Evolutionary conservation across 1,139 yeast species (phyloP).

Genomic region (Hemisphaericaspora xylanilytica): DNA sequence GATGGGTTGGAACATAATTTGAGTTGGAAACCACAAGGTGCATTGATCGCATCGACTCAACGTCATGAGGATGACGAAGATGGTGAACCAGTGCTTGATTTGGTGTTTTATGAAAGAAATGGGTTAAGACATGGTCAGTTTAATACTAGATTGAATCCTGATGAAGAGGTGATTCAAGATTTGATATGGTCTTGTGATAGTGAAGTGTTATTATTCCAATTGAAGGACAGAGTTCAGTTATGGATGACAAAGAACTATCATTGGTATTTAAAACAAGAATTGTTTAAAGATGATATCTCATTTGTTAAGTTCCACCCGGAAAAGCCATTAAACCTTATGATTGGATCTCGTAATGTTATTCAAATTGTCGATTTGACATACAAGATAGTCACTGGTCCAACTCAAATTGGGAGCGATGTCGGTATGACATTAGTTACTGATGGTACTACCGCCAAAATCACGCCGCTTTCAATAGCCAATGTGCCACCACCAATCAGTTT

Average conservation of each 20-base stretch:
- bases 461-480: slow-evolving; percentile 82
- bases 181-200: slow-evolving; percentile 83
- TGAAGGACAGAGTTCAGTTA: slow-evolving; percentile 62
- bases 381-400: slow-evolving; percentile 66
- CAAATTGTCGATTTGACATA: slow-evolving; percentile 71
- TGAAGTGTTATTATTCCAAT: slow-evolving; percentile 70
- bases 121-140: slow-evolving; percentile 92
- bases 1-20: slow-evolving; percentile 72
- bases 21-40: slow-evolving; percentile 92
- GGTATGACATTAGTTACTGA: slow-evolving; percentile 85
- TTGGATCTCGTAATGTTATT: slow-evolving; percentile 52
- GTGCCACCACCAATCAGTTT: slow-evolving; percentile 94
- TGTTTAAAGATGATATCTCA: slow-evolving; percentile 36
- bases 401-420: slow-evolving; percentile 61
- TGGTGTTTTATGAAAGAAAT: slow-evolving; percentile 87
- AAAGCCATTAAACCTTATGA: slow-evolving; percentile 70
- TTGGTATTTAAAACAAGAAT: slow-evolving; percentile 89
- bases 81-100: slow-evolving; percentile 46
- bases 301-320: slow-evolving; percentile 86
- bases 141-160: slow-evolving; percentile 57
- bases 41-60: slow-evolving; percentile 80
- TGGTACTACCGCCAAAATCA: slow-evolving; percentile 67
- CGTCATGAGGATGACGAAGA: slow-evolving; percentile 43
- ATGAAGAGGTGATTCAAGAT: slow-evolving; percentile 44
- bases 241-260: slow-evolving; percentile 95